These are phyloP conservation scores for Amanita phalloides DNA, from an alignment of 768 basidiomycete species.

Conservation along the genomic window DNA sequence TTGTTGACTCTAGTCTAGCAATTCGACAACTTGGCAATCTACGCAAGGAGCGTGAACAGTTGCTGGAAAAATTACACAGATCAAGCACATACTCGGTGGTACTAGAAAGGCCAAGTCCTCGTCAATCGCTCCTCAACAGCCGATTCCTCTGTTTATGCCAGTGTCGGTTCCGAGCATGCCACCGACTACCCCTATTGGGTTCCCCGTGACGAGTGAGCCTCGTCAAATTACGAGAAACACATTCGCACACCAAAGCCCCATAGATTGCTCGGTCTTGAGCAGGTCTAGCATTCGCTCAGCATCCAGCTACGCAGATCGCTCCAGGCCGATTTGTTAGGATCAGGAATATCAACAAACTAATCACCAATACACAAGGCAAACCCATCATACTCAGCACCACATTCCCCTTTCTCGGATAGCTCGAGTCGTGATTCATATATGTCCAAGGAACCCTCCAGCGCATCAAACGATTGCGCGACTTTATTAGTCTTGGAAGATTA, in stretches of 20 bases:
- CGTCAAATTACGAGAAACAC: conserved; percentile 1
- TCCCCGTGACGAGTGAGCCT: neutral
- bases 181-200: neutral
- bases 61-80: neutral
- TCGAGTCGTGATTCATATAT: neutral
- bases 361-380: no score
- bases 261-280: no score
- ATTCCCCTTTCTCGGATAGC: no score
- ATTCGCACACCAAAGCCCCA: neutral
- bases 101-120: neutral
- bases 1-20: neutral
- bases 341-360: neutral
- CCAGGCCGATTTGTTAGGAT: neutral
- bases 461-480: neutral
- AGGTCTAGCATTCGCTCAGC: no score
- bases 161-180: neutral
- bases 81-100: neutral
- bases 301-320: no score
- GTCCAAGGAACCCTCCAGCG: neutral
- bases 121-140: neutral
- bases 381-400: no score
- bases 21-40: neutral
- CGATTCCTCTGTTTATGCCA: conserved; percentile 3
- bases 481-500: neutral
- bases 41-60: neutral